A percentile compares a stretch with the other conserved stretches of the same genome.
Evolutionary conservation across 768 basidiomycete genomes (phyloP).

Genomic region (Pleurotus tuber-regium): DNA sequence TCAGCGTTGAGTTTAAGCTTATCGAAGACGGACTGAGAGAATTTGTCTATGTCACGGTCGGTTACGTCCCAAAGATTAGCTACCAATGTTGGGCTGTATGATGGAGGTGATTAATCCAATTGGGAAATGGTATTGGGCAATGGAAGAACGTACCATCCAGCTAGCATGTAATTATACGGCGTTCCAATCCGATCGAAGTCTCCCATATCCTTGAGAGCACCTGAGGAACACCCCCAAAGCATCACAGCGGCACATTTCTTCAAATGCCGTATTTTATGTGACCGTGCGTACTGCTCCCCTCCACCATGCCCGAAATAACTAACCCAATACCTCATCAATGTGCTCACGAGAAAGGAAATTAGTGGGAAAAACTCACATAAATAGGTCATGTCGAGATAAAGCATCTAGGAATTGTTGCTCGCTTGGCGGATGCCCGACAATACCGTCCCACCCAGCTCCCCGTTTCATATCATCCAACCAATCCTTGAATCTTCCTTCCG

Average conservation of each 20-base stretch:
- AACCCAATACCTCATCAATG: conserved; percentile 3
- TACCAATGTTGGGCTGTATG: conserved; percentile 78
- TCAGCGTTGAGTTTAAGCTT: conserved; percentile 51
- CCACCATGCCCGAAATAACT: conserved; percentile 99
- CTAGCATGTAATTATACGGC: conserved; percentile 94
- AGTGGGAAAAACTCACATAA: conserved; percentile 66
- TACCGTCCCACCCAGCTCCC: conserved; percentile 76
- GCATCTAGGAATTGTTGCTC: conserved; percentile 83
- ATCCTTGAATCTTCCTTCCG: conserved; percentile 76
- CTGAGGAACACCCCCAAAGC: conserved; percentile 99
- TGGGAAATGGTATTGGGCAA: not conserved
- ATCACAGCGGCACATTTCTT: conserved; percentile 89
- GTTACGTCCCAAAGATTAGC: conserved; percentile 99
- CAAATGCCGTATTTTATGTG: conserved; percentile 80
- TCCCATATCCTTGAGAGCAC: conserved; percentile 83
- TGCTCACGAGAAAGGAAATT: not conserved
- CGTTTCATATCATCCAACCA: conserved; percentile 74
- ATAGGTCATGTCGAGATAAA: conserved; percentile 71
- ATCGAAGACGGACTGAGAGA: conserved; percentile 82
- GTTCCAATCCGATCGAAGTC: conserved; percentile 93
- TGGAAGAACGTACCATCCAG: conserved; percentile 78
- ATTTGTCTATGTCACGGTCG: conserved; percentile 94
- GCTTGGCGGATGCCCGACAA: conserved; percentile 70
- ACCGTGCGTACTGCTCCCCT: conserved; percentile 90
- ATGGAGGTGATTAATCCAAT: not conserved